Evolutionary conservation across 768 basidiomycete species (phyloP).

Genomic region (Tubosaeta sp.): DNA sequence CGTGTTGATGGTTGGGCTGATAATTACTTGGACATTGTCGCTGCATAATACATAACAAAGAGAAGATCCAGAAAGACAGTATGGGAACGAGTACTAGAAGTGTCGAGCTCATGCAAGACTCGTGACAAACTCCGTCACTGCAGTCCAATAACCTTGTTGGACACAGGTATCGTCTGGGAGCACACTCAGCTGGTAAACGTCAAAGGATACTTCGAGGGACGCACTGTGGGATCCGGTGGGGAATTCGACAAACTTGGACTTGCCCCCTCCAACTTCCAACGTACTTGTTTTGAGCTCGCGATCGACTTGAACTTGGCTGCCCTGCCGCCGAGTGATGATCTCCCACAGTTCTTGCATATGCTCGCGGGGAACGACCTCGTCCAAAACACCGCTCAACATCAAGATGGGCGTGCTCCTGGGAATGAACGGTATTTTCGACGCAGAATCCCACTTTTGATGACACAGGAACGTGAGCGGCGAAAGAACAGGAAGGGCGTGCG

Average conservation of each 20-base stretch:
- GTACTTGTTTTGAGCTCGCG: slow-evolving; percentile 31
- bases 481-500: slow-evolving; percentile 69
- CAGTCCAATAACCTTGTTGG: slow-evolving; percentile 51
- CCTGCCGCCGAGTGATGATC: slow-evolving; percentile 48
- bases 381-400: slow-evolving; percentile 68
- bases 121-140: slow-evolving; percentile 47
- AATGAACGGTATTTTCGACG: slow-evolving; percentile 56
- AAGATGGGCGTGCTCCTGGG: slow-evolving; percentile 68
- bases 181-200: background rate
- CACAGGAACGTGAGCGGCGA: slow-evolving; percentile 74
- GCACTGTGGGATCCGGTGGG: slow-evolving; percentile 52
- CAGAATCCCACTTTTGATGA: slow-evolving; percentile 86
- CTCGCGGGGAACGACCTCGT: slow-evolving; percentile 49
- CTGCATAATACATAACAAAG: slow-evolving; percentile 2
- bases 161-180: slow-evolving; percentile 50
- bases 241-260: slow-evolving; percentile 55
- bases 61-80: background rate
- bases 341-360: slow-evolving; percentile 69
- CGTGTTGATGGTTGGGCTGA: background rate
- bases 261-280: slow-evolving; percentile 47
- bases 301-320: slow-evolving; percentile 21
- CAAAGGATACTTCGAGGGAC: slow-evolving; percentile 8
- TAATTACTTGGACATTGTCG: background rate
- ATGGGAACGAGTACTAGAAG: background rate
- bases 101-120: slow-evolving; percentile 14